Conservation (phyloP, 495 filamentous ascomycete genomes). For the Xylaria venustula region DNA sequence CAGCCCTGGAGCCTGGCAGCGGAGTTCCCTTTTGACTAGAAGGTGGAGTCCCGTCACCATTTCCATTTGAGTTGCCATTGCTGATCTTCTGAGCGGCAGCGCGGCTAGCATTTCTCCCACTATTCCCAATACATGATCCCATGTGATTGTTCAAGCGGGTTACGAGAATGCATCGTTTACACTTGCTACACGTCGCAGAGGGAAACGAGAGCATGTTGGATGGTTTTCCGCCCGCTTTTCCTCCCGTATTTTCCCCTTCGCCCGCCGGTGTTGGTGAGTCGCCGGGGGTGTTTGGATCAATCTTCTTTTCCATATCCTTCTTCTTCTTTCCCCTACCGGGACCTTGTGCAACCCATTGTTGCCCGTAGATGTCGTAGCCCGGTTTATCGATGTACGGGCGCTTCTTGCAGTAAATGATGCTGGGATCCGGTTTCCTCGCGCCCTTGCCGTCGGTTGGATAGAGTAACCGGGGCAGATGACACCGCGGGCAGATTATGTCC, state of each 20-base stretch:
- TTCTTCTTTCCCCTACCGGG: conserved; percentile 59
- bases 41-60: conserved; percentile 52
- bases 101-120: conserved; percentile 65
- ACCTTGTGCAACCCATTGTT: conserved; percentile 59
- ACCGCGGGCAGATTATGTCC: conserved; percentile 67
- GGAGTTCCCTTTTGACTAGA: conserved; percentile 62
- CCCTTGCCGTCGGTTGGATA: conserved; percentile 63
- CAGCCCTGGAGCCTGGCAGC: conserved; percentile 44
- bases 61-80: conserved; percentile 48
- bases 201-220: conserved; percentile 63
- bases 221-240: conserved; percentile 40
- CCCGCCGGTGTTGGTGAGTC: conserved; percentile 51
- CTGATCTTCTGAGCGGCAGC: conserved; percentile 55
- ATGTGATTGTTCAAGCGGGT: conserved; percentile 70
- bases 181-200: conserved; percentile 53
- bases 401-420: conserved; percentile 71
- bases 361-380: conserved; percentile 80
- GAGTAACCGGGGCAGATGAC: conserved; percentile 61
- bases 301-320: conserved; percentile 59
- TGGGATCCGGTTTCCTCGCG: conserved; percentile 58
- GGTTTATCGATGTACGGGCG: conserved; percentile 70
- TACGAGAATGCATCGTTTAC: conserved; percentile 53
- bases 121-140: conserved; percentile 76
- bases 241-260: conserved; percentile 37
- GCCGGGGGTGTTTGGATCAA: conserved; percentile 42